Evolutionary conservation across 495 filamentous ascomycete genomes (phyloP).

Genomic region (Elasticomyces elasticus): DNA sequence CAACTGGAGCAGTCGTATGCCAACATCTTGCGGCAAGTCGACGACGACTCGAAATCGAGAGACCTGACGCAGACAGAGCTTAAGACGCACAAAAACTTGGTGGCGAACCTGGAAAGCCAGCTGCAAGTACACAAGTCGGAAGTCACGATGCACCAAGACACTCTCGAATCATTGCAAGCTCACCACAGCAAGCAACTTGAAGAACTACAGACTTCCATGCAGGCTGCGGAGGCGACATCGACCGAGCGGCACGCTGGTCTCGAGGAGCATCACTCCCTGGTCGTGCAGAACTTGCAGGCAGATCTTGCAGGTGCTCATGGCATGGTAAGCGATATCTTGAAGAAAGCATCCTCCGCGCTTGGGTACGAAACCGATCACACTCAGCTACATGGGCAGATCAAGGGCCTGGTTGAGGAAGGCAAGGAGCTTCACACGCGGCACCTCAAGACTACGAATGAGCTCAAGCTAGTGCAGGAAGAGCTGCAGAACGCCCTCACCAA

Average conservation of each 20-base stretch:
- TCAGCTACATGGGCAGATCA: constrained; percentile 40
- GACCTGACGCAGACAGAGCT: constrained; percentile 35
- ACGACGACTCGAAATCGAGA: constrained; percentile 39
- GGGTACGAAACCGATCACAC: constrained; percentile 40
- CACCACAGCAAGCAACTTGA: constrained; percentile 45
- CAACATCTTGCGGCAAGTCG: constrained; percentile 37
- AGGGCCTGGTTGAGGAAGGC: constrained; percentile 31
- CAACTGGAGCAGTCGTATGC: constrained; percentile 38
- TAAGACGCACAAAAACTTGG: constrained; percentile 34
- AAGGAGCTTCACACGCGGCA: constrained; percentile 28
- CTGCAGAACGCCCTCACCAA: constrained; percentile 37
- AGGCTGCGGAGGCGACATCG: constrained; percentile 37
- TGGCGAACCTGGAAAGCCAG: constrained; percentile 37
- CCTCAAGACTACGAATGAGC: constrained; percentile 29
- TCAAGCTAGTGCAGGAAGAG: constrained; percentile 49
- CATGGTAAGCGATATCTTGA: constrained; percentile 53
- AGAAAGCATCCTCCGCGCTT: constrained; percentile 40
- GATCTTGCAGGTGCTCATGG: constrained; percentile 63
- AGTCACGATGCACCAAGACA: constrained; percentile 44
- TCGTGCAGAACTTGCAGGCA: constrained; percentile 50
- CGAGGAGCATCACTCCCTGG: constrained; percentile 42
- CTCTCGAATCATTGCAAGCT: constrained; percentile 44
- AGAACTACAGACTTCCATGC: constrained; percentile 37
- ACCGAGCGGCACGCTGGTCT: constrained; percentile 31
- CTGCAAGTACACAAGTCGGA: constrained; percentile 44